These are phyloP conservation scores for Epithemia pelagica DNA, from an alignment of 108 stramenopile species.

Conservation along the genomic window DNA sequence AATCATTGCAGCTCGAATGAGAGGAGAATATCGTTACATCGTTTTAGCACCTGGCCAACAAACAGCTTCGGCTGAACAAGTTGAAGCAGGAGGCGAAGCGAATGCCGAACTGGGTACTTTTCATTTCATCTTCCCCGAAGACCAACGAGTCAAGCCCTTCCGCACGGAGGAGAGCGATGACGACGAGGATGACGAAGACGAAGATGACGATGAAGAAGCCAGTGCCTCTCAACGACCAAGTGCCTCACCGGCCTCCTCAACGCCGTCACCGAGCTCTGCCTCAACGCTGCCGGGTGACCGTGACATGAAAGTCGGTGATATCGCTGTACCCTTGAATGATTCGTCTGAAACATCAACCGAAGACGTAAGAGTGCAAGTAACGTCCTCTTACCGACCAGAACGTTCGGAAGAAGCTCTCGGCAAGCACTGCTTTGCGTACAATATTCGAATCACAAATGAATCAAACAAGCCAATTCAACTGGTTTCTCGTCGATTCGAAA, in stretches of 20 bases:
- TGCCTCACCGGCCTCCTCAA: slow-evolving; percentile 13
- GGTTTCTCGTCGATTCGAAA: slow-evolving; percentile 86
- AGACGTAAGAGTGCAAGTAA: slow-evolving; percentile 71
- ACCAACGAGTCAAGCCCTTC: slow-evolving; percentile 75
- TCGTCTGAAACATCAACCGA: slow-evolving; percentile 63
- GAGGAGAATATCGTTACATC: slow-evolving; percentile 73
- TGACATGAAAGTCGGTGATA: slow-evolving; percentile 77
- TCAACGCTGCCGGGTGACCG: slow-evolving; percentile 73
- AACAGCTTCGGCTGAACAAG: slow-evolving; percentile 63
- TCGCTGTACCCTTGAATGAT: slow-evolving; percentile 44
- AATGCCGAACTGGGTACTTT: slow-evolving; percentile 67
- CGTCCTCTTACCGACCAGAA: slow-evolving; percentile 84
- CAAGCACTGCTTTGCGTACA: slow-evolving; percentile 91
- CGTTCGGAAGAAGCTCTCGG: slow-evolving; percentile 69
- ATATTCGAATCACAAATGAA: slow-evolving; percentile 90
- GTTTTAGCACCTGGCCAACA: slow-evolving; percentile 54
- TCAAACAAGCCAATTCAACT: slow-evolving; percentile 66
- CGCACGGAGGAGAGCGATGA: slow-evolving; percentile 60
- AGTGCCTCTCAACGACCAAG: slow-evolving; percentile 11
- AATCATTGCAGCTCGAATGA: slow-evolving; percentile 77
- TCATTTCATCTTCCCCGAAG: slow-evolving; percentile 84
- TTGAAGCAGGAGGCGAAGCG: slow-evolving; percentile 65
- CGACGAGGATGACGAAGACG: slow-evolving; percentile 75
- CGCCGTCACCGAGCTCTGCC: slow-evolving; percentile 9
- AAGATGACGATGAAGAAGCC: slow-evolving; percentile 29